A percentile compares a stretch with the other conserved stretches of the same genome.
Evolutionary conservation across 2,329 filamentous ascomycete genomes (phyloP).

Genomic region (Fusarium metavorans): DNA sequence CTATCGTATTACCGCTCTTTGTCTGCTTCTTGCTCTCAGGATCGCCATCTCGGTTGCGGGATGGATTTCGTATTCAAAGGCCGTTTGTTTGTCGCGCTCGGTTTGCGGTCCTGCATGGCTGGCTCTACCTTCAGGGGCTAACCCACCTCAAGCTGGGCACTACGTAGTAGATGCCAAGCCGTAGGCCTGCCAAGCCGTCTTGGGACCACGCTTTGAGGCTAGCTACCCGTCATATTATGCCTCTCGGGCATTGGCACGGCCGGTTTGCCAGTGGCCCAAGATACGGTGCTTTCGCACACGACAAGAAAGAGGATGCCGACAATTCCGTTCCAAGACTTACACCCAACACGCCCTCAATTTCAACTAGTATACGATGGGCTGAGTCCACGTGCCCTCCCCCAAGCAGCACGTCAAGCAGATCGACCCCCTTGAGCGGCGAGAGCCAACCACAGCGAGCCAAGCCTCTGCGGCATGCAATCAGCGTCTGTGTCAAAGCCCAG

Average conservation of each 20-base stretch:
- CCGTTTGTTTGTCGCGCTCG: neutral
- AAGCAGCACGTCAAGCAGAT: conserved; percentile 33
- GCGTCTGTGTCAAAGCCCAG: conserved; percentile 24
- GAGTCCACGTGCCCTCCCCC: conserved; percentile 40
- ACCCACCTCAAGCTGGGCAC: conserved; percentile 9
- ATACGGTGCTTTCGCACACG: conserved; percentile 31
- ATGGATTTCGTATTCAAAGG: conserved; percentile 33
- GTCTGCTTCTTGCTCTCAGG: neutral
- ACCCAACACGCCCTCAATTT: conserved; percentile 44
- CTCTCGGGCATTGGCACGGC: conserved; percentile 36
- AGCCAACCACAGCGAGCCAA: conserved; percentile 36
- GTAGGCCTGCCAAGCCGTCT: conserved; percentile 28
- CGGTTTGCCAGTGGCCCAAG: conserved; percentile 27
- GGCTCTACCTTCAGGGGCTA: conserved; percentile 12
- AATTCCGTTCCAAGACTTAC: conserved; percentile 47
- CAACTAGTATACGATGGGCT: conserved; percentile 36
- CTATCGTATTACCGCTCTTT: conserved; percentile 13
- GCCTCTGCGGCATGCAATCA: conserved; percentile 34
- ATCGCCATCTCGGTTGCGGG: conserved; percentile 14
- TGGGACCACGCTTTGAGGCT: conserved; percentile 5
- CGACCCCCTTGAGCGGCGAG: conserved; percentile 32
- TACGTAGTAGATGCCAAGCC: conserved; percentile 33
- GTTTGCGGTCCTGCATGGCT: neutral
- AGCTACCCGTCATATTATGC: conserved; percentile 32
- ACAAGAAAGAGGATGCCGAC: conserved; percentile 40